Conservation (phyloP, 129 eudicot species). For the Helianthus tuberosus region DNA sequence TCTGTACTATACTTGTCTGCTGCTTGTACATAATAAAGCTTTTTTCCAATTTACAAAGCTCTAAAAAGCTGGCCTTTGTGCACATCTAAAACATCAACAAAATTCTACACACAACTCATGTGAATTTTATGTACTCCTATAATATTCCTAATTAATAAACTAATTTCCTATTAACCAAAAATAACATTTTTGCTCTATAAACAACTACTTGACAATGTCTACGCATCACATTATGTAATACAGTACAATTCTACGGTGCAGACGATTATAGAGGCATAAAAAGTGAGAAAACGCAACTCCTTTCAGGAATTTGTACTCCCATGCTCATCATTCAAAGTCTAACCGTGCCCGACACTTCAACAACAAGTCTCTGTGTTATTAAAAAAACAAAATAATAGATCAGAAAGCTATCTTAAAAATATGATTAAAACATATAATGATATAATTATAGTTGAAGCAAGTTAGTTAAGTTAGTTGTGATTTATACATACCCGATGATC, state of each 20-base stretch:
- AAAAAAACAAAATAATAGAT: not conserved
- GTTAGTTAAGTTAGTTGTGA: not conserved
- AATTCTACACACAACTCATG: constrained; percentile 8
- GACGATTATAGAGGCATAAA: too few species aligned
- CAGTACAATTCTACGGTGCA: too few species aligned
- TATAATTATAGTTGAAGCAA: too few species aligned
- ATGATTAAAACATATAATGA: too few species aligned
- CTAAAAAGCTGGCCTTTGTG: constrained; percentile 8
- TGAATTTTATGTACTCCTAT: constrained; percentile 17
- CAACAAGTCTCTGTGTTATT: not conserved
- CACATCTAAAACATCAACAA: constrained; percentile 4
- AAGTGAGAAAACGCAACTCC: not conserved
- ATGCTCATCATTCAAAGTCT: not conserved
- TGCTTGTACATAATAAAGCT: constrained; percentile 7
- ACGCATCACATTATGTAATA: too few species aligned
- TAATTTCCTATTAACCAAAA: not conserved
- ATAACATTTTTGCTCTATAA: not conserved
- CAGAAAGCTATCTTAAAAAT: not conserved
- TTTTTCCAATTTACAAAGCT: constrained; percentile 20
- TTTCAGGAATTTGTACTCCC: too few species aligned
- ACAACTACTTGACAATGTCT: not conserved
- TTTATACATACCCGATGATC: constrained; percentile 36
- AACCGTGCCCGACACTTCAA: not conserved
- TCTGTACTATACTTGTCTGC: not conserved
- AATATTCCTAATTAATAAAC: constrained; percentile 15